Evolutionary conservation across 495 filamentous ascomycete genomes (phyloP), one percentile per base, ranked within the genome.

Genomic region (Trichoderma parareesei): DNA sequence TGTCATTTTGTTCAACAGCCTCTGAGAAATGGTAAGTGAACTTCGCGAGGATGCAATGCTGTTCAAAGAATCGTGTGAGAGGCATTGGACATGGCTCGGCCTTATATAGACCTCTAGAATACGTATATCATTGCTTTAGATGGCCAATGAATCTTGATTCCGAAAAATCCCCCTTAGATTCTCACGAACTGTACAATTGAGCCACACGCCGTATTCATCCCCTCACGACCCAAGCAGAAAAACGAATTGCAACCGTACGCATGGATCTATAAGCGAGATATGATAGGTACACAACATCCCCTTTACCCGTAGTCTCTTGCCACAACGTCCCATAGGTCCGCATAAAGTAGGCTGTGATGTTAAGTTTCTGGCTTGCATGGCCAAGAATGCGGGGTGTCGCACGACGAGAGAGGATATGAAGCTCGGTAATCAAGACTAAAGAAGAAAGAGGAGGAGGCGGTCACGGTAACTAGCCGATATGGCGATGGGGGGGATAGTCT

Each of bases 351-450:
- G 14, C 37, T 35, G 27, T 8, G 8, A 27, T 57, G 20, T 27
- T 35, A 37, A 35, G 27, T 57, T 57, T 57, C 53, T n/a, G 27
- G 53, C 9, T 57, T 57, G 53, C 53, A 37, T 57, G 27, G 53
- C 53, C 33, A 33, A 57, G 53, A 57, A 20, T 57, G 53, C 53
- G 53, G 53, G 53, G 53, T 35, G 53, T 14, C 37, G 16, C 37
- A 10, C 11, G 8, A n/a, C 18, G 33, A 13, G 11, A 7, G 53
- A 14, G 37, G 11, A 35, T 33, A 27, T 35, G 53, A 57, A 10
- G 53, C 9, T 33, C 46, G n/a, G 18, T 4, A n/a, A 49, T 18
- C 5, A 27, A 27, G 27, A 1, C 27, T 27, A 44, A 9, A 11
- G 43, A 46, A 3, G 9, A 44, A 9, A 11, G 43, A 46, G 13